phyloP scores from a whole-genome alignment of 805 yeast genomes.

The Torulaspora quercuum region DNA sequence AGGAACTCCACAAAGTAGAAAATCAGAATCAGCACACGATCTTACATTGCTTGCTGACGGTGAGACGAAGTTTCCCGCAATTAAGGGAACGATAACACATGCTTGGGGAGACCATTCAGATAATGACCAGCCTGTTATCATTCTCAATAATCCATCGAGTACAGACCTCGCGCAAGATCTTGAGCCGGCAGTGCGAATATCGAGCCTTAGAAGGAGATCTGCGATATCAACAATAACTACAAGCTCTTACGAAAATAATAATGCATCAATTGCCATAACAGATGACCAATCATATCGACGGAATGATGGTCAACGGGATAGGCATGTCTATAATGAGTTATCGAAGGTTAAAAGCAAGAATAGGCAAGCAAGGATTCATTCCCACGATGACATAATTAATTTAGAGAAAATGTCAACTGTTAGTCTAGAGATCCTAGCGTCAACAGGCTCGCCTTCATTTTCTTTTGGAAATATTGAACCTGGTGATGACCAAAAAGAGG shows the following conservation, averaged over 20 bases:
- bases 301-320: conserved; percentile 8
- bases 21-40: conserved; percentile 22
- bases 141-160: conserved; percentile 17
- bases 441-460: conserved; percentile 13
- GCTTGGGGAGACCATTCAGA: conserved; percentile 44
- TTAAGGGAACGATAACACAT: conserved; percentile 48
- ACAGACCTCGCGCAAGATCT: conserved; percentile 9
- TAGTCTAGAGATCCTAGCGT: conserved; percentile 13
- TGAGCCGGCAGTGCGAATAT: conserved; percentile 23
- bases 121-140: conserved; percentile 23
- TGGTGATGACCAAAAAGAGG: neutral
- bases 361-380: conserved; percentile 32
- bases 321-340: conserved; percentile 15
- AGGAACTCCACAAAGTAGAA: conserved; percentile 15
- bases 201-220: conserved; percentile 11
- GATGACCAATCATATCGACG: conserved; percentile 9
- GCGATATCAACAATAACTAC: conserved; percentile 5
- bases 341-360: conserved; percentile 23
- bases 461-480: conserved; percentile 1
- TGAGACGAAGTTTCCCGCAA: conserved; percentile 33
- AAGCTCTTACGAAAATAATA: conserved; percentile 6
- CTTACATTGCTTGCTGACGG: conserved; percentile 11
- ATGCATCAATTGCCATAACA: conserved; percentile 1
- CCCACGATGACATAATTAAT: conserved; percentile 29
- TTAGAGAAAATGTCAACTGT: conserved; percentile 16